A percentile compares a stretch with the other conserved stretches of the same genome.
Conservation (phyloP, 1,284 basidiomycete species). For the Cystobasidiaceae sp. region DNA sequence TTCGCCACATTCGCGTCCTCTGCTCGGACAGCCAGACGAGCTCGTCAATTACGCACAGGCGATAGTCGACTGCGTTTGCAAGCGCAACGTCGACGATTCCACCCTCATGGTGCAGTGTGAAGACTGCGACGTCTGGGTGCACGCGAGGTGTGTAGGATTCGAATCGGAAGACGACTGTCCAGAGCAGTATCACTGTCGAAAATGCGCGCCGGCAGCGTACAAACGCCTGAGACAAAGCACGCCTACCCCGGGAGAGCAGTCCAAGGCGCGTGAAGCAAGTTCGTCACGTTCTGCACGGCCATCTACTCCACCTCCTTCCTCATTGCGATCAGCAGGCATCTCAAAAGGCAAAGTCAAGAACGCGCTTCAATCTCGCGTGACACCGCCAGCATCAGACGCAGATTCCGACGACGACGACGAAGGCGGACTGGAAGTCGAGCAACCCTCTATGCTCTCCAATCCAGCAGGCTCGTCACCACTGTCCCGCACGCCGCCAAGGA, state of each 20-base stretch:
- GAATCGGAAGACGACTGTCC: constrained; percentile 73
- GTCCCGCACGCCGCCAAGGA: constrained; percentile 1
- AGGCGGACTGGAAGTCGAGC: constrained; percentile 21
- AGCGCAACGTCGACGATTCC: constrained; percentile 3
- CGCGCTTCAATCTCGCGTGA: not conserved
- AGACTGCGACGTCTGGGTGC: constrained; percentile 93
- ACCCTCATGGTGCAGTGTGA: constrained; percentile 91
- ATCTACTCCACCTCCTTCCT: not conserved
- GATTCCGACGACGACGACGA: constrained; percentile 14
- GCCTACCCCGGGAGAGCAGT: too few species aligned
- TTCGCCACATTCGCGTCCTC: not conserved
- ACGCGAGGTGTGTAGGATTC: constrained; percentile 91
- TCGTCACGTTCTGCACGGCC: too few species aligned
- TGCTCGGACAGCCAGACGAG: constrained; percentile 22
- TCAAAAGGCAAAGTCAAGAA: not conserved
- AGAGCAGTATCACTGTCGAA: constrained; percentile 52
- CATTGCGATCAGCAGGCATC: not conserved
- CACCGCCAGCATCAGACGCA: not conserved
- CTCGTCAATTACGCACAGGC: not conserved
- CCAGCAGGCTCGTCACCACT: not conserved
- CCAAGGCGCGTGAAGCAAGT: too few species aligned
- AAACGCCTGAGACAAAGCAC: not conserved
- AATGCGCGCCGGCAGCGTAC: not conserved
- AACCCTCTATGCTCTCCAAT: not conserved
- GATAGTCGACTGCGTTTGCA: constrained; percentile 17